Percentiles rank a stretch among this genome's conserved stretches.
Evolutionary conservation across 306 rosid species (phyloP).

Genomic region (Glycine soja): DNA sequence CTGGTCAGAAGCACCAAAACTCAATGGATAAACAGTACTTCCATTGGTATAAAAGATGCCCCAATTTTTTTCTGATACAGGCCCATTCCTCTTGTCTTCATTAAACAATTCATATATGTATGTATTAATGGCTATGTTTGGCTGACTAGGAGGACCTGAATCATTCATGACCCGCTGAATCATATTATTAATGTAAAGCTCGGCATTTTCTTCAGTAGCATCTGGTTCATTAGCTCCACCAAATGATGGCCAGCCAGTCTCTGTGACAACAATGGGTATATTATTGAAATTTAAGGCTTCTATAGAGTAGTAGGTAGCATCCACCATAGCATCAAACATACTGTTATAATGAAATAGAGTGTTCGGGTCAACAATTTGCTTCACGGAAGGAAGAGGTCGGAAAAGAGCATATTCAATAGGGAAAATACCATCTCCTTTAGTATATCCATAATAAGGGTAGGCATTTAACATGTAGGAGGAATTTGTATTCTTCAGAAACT

Average conservation of each 20-base stretch:
- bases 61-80: constrained; percentile 80
- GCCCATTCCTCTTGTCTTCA: constrained; percentile 92
- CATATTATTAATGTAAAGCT: constrained; percentile 75
- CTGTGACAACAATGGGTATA: constrained; percentile 85
- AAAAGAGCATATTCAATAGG: constrained; percentile 96
- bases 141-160: constrained; percentile 96
- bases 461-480: constrained; percentile 89
- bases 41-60: constrained; percentile 83
- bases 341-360: constrained; percentile 89
- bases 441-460: constrained; percentile 85
- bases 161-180: constrained; percentile 75
- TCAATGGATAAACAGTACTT: constrained; percentile 74
- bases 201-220: constrained; percentile 81
- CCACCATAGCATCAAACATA: constrained; percentile 99
- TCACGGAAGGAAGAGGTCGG: constrained; percentile 81
- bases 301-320: constrained; percentile 88
- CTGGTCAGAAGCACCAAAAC: constrained; percentile 52
- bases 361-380: constrained; percentile 99
- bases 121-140: constrained; percentile 69
- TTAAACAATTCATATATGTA: constrained; percentile 90
- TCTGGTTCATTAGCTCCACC: constrained; percentile 93
- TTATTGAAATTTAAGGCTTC: constrained; percentile 75
- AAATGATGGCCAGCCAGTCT: constrained; percentile 94
- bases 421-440: constrained; percentile 81
- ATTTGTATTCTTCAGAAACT: constrained; percentile 78